phyloP scores from a whole-genome alignment of 768 basidiomycete genomes.

The Amanita polypyramis region DNA sequence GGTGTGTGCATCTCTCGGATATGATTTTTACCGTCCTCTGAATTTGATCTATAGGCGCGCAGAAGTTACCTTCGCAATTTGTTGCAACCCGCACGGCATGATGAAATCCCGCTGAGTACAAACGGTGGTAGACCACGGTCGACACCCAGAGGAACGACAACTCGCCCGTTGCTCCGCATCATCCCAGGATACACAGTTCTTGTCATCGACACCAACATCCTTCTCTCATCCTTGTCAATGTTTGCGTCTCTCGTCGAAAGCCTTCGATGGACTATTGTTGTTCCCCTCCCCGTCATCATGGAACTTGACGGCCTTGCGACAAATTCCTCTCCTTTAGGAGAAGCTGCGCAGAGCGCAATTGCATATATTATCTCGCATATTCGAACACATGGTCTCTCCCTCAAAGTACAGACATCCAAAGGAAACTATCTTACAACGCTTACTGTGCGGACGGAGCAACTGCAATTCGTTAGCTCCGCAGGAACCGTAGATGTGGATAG shows the following conservation, averaged over 20 bases:
- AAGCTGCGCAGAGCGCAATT: slow-evolving; percentile 65
- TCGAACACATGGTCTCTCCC: slow-evolving; percentile 58
- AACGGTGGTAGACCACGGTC: slow-evolving; percentile 19
- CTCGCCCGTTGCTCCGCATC: slow-evolving; percentile 39
- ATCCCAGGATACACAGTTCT: slow-evolving; percentile 84
- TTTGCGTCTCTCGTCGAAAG: slow-evolving; percentile 72
- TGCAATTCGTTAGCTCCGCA: slow-evolving; percentile 49
- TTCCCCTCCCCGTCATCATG: slow-evolving; percentile 93
- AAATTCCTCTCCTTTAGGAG: slow-evolving; percentile 55
- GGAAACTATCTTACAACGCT: slow-evolving; percentile 89
- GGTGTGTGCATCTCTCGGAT: slow-evolving; percentile 36
- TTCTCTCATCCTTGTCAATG: slow-evolving; percentile 72
- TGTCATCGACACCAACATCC: slow-evolving; percentile 91
- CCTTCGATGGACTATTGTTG: slow-evolving; percentile 74
- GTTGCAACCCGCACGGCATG: slow-evolving; percentile 37
- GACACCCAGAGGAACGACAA: slow-evolving; percentile 15
- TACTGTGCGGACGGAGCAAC: slow-evolving; percentile 72
- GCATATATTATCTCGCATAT: slow-evolving; percentile 67
- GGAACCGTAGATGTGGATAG: slow-evolving; percentile 35
- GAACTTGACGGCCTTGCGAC: slow-evolving; percentile 87
- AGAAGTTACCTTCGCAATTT: slow-evolving; percentile 64
- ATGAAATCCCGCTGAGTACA: slow-evolving; percentile 16
- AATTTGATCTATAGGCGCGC: slow-evolving; percentile 41
- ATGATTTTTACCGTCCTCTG: slow-evolving; percentile 7
- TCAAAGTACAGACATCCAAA: slow-evolving; percentile 92